A percentile compares a stretch with the other conserved stretches of the same genome.
phyloP scores from a whole-genome alignment of 148 eudicot species.

The Heliosperma pusillum region DNA sequence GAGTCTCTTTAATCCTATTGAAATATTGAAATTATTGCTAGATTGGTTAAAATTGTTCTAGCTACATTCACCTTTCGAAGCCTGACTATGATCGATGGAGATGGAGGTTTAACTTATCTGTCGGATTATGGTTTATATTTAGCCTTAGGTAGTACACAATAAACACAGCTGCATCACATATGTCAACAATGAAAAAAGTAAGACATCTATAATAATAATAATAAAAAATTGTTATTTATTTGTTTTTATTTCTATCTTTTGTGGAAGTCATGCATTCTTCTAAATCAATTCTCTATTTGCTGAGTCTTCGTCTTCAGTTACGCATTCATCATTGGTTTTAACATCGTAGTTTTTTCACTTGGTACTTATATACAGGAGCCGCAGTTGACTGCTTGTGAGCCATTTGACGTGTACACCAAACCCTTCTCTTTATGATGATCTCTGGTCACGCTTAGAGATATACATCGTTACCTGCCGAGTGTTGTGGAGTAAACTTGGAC shows the following conservation, averaged over 20 bases:
- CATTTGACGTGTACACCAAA: conserved; percentile 72
- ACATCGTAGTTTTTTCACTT: not conserved
- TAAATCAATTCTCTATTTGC: not conserved
- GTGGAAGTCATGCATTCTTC: not conserved
- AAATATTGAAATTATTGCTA: not conserved
- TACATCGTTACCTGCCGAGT: not conserved
- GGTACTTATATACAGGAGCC: conserved; percentile 63
- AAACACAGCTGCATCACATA: not conserved
- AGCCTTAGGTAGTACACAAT: not conserved
- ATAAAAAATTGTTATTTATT: not conserved
- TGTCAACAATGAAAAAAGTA: not conserved
- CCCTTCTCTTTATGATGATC: conserved; percentile 62
- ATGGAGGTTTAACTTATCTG: not conserved
- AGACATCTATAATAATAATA: not conserved
- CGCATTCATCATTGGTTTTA: not conserved
- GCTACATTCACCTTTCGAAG: not conserved
- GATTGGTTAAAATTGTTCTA: not conserved
- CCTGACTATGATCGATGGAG: not conserved
- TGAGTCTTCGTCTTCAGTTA: not conserved
- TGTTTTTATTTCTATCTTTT: not conserved
- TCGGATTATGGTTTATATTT: not conserved
- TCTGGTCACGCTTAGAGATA: conserved; percentile 3
- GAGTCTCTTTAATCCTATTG: not conserved
- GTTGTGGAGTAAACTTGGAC: not conserved
- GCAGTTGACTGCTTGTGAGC: conserved; percentile 72